Base-by-base conservation (phyloP, 2,329 filamentous ascomycete species). In the Ceratocystis huliohia region DNA sequence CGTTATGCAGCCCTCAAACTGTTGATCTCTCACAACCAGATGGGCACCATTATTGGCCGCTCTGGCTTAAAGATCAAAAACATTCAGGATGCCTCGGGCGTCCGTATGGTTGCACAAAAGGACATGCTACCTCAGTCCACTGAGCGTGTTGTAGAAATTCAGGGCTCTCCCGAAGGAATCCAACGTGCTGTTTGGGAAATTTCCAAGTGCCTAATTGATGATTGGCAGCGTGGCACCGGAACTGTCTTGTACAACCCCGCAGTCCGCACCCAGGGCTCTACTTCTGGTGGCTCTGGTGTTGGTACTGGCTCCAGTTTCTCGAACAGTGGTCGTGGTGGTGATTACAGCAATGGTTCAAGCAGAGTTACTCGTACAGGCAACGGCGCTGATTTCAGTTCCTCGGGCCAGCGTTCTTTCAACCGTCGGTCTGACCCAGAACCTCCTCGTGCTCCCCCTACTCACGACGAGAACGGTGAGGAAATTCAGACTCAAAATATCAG, bases 111-210 rank as follows among this genome's bases (percentile, higher is more conserved):
- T 62, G 94, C 94, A 50, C 94, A 99, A 78, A 99, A 99, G 79
- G 94, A 99, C 74, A 99, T 99, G 94, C 86, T 99, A 6, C 94
- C 94, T 45, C 94, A 99, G 77, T 99, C 94, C 5, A 99, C 94
- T 44, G 94, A 99, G 80, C 88, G 94, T 70, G 92, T 99, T 72
- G 94, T 99, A 70, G 94, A 99, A 75, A 88, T 99, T 59, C 92
- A 96, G 75, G 94, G 94, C 71, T 93, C 88, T 20, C 92, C 94
- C 17, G 91, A 96, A 66, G 92, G 93, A 68, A 96, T 99, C 72
- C 91, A 96, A 78, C 91, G 92, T 75, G 93, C 94, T 69, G 83
- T 96, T 66, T 97, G 94, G 94, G 94, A 99, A 76, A 99, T 99
- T 73, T 94, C 91, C 81, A 97, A 97, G 79, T 99, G 94, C 76